phyloP scores from a whole-genome alignment of 2,329 filamentous ascomycete genomes.

The Colletotrichum graminicola region DNA sequence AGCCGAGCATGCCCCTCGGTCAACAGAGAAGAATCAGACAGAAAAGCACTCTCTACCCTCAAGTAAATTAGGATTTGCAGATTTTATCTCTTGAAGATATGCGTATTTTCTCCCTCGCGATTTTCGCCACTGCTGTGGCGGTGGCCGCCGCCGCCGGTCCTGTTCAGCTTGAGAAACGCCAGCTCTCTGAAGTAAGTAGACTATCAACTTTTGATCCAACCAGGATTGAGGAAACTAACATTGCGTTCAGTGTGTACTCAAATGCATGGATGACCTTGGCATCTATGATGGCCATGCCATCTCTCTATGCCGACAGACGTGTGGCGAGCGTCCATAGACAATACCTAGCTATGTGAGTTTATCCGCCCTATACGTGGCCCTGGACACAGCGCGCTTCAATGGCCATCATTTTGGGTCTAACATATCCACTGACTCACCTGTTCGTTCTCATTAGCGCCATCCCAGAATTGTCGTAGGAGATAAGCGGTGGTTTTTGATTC shows the following conservation, averaged over 20 bases:
- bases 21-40: too few relatives aligned
- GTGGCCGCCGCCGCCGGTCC: not conserved
- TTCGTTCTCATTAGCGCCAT: not conserved
- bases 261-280: conserved; percentile 23
- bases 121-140: not conserved
- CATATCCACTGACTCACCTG: not conserved
- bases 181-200: conserved; percentile 17
- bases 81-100: not conserved
- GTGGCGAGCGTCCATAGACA: conserved; percentile 15
- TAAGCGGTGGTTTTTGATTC: not conserved
- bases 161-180: conserved; percentile 8
- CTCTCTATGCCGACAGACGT: not conserved
- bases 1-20: too few relatives aligned
- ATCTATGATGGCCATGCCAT: conserved; percentile 25
- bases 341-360: not conserved
- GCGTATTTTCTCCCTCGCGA: not conserved
- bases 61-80: too few relatives aligned
- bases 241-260: not conserved
- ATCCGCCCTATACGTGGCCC: too few relatives aligned
- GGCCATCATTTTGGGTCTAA: not conserved
- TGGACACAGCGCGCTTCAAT: not conserved
- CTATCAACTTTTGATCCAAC: too few relatives aligned
- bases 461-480: not conserved
- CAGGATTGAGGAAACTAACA: not conserved
- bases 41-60: not conserved